These are phyloP conservation scores for Camellia oleifera DNA, from an alignment of 179 eudicot genomes.

Conservation along the genomic window DNA sequence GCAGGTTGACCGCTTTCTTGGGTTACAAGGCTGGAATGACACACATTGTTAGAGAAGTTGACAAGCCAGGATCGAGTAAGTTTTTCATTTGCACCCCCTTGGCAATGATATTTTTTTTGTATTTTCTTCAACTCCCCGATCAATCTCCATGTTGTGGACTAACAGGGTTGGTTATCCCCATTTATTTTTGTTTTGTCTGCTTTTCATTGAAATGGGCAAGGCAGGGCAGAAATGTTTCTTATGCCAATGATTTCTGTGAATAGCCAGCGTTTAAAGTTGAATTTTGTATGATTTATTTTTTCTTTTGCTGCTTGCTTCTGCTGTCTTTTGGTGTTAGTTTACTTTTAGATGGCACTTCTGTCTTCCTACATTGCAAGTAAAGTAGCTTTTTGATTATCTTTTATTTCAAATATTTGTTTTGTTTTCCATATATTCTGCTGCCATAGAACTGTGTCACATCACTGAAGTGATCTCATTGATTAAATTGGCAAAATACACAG, in stretches of 20 bases:
- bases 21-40: constrained; percentile 99
- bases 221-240: background rate
- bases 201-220: background rate
- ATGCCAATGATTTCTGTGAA: background rate
- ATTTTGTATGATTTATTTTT: background rate
- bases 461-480: background rate
- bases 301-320: background rate
- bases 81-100: background rate
- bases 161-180: background rate
- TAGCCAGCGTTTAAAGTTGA: background rate
- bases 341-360: background rate
- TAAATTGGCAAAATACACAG: background rate
- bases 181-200: background rate
- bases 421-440: background rate
- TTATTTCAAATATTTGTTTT: background rate
- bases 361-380: background rate
- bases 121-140: background rate
- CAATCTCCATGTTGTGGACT: background rate
- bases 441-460: background rate
- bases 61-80: constrained; percentile 93
- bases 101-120: background rate
- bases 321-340: background rate
- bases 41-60: constrained; percentile 89
- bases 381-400: background rate
- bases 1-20: constrained; percentile 79